phyloP scores from a whole-genome alignment of 768 basidiomycete genomes.

The Suillus occidentalis region DNA sequence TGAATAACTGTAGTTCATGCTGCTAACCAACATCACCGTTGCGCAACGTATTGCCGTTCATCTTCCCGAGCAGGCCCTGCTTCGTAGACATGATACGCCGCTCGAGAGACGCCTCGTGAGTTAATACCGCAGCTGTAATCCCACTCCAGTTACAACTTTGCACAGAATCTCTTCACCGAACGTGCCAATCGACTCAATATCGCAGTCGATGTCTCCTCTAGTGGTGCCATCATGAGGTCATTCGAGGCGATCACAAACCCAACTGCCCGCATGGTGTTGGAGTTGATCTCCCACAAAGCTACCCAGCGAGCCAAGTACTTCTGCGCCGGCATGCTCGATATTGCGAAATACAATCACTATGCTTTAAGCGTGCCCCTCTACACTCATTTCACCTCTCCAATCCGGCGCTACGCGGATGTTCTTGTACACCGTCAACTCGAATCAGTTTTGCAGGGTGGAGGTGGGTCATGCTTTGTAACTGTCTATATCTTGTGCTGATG shows the following conservation, averaged over 20 bases:
- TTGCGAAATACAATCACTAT: conserved; percentile 95
- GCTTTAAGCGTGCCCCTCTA: conserved; percentile 89
- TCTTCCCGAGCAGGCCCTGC: conserved; percentile 94
- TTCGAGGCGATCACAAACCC: conserved; percentile 74
- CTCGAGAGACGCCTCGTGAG: conserved; percentile 87
- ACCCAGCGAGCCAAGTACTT: conserved; percentile 97
- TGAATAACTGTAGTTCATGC: conserved; percentile 72
- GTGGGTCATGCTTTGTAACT: conserved; percentile 37
- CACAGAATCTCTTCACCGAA: conserved; percentile 71
- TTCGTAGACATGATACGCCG: conserved; percentile 92
- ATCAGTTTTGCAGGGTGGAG: conserved; percentile 72
- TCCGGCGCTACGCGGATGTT: conserved; percentile 91
- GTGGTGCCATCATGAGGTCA: conserved; percentile 82
- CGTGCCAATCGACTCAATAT: conserved; percentile 85
- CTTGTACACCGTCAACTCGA: conserved; percentile 97
- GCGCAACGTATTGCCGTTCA: conserved; percentile 93
- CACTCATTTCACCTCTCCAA: conserved; percentile 91
- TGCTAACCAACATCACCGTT: conserved; percentile 85
- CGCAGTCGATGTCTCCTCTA: conserved; percentile 74
- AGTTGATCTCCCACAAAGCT: conserved; percentile 85
- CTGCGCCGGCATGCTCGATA: conserved; percentile 98
- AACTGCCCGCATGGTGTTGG: conserved; percentile 73
- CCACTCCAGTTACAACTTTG: conserved; percentile 15
- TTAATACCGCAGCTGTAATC: conserved; percentile 9
- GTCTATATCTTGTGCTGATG: conserved; percentile 11